A percentile compares a stretch with the other conserved stretches of the same genome.
Evolutionary conservation across 768 basidiomycete genomes (phyloP).

Genomic region (Lyophyllum atratum): DNA sequence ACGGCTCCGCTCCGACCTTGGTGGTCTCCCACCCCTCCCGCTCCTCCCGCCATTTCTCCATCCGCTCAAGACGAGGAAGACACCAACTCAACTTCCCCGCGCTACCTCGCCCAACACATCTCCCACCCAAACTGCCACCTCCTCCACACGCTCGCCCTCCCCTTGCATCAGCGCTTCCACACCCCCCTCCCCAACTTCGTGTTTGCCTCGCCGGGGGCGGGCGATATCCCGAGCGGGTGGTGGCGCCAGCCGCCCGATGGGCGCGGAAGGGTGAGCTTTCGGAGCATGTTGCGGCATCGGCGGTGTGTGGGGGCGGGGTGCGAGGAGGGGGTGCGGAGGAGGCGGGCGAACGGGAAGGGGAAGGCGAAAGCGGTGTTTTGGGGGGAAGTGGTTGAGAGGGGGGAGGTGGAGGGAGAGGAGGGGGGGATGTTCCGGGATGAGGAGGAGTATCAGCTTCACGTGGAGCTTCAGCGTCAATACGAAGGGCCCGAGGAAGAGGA

Average conservation of each 20-base stretch:
- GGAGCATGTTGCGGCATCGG: conserved; percentile 46
- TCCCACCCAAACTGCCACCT: conserved; percentile 21
- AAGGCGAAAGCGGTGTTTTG: not conserved
- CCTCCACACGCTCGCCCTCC: not conserved
- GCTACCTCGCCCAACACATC: conserved; percentile 17
- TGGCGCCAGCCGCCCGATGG: conserved; percentile 41
- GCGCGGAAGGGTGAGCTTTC: conserved; percentile 53
- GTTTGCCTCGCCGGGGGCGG: conserved; percentile 33
- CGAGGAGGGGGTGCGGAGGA: conserved; percentile 29
- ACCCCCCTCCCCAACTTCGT: conserved; percentile 22
- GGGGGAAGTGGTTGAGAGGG: not conserved
- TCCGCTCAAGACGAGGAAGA: not conserved
- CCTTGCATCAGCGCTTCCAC: conserved; percentile 4
- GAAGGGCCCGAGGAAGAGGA: not conserved
- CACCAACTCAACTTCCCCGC: conserved; percentile 23
- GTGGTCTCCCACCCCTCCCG: conserved; percentile 22
- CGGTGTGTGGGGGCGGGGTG: conserved; percentile 44
- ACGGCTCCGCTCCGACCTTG: conserved; percentile 17
- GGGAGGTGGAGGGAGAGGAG: not conserved
- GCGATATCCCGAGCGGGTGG: conserved; percentile 48
- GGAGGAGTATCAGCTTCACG: no score
- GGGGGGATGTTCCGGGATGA: no score
- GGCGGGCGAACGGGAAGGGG: not conserved
- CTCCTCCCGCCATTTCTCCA: not conserved
- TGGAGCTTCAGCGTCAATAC: no score